A percentile compares a stretch with the other conserved stretches of the same genome.
These are phyloP conservation scores for Diaporthe eres DNA, from an alignment of 2,329 filamentous ascomycete genomes.

Conservation along the genomic window DNA sequence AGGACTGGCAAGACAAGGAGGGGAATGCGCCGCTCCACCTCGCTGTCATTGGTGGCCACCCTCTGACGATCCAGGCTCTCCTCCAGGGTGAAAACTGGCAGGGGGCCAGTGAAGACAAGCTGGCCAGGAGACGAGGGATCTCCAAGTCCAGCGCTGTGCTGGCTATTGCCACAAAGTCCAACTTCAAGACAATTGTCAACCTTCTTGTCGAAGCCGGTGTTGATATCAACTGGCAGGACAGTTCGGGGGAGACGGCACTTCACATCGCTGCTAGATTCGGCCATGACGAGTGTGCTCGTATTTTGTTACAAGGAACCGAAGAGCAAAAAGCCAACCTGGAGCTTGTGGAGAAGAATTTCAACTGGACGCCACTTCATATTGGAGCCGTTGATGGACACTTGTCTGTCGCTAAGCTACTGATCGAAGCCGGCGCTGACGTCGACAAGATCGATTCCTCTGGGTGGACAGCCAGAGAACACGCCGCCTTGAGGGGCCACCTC, in stretches of 20 bases:
- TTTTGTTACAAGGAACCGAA: slow-evolving; percentile 78
- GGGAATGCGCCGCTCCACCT: slow-evolving; percentile 93
- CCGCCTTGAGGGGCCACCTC: slow-evolving; percentile 89
- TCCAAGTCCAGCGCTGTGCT: slow-evolving; percentile 90
- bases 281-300: slow-evolving; percentile 82
- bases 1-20: slow-evolving; percentile 92
- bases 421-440: slow-evolving; percentile 83
- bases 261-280: slow-evolving; percentile 94
- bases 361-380: slow-evolving; percentile 96
- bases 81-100: slow-evolving; percentile 86
- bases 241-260: slow-evolving; percentile 89
- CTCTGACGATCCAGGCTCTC: slow-evolving; percentile 85
- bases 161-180: slow-evolving; percentile 88
- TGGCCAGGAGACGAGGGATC: slow-evolving; percentile 76
- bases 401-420: slow-evolving; percentile 80
- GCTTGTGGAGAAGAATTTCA: slow-evolving; percentile 84
- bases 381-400: slow-evolving; percentile 91
- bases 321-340: slow-evolving; percentile 83
- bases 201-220: slow-evolving; percentile 91
- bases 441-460: slow-evolving; percentile 86
- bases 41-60: slow-evolving; percentile 91
- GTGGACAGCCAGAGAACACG: slow-evolving; percentile 95
- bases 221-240: slow-evolving; percentile 93
- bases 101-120: slow-evolving; percentile 72
- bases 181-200: slow-evolving; percentile 86